phyloP scores from a whole-genome alignment of 176 grass and related monocot species.

The Tuctoria greenei region DNA sequence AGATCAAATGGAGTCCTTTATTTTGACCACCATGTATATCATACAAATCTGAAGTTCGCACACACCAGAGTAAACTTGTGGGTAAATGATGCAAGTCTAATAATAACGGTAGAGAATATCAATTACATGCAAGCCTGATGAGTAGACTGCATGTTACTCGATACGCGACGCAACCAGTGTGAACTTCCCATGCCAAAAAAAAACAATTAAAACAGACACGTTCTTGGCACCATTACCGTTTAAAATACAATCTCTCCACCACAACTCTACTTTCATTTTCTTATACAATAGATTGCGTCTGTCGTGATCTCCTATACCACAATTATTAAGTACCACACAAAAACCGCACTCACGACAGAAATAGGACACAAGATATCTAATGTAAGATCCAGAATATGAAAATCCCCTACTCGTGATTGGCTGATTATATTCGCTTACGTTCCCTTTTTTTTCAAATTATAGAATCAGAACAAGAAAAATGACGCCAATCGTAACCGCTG shows the following conservation, averaged over 20 bases:
- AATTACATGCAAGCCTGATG: not conserved
- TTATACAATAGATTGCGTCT: not conserved
- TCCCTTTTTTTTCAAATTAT: not conserved
- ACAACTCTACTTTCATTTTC: not conserved
- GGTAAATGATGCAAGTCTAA: constrained; percentile 8
- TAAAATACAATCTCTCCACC: not conserved
- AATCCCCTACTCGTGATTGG: not conserved
- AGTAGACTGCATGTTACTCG: not conserved
- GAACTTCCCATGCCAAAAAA: not conserved
- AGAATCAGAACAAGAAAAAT: not conserved
- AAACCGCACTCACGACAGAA: no score
- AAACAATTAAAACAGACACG: constrained; percentile 1
- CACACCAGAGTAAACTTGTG: constrained; percentile 12
- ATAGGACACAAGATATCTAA: not conserved
- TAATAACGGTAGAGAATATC: not conserved
- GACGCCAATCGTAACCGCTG: not conserved
- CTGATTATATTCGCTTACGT: not conserved
- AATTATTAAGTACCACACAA: not conserved
- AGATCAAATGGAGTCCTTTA: not conserved
- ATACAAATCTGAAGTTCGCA: not conserved
- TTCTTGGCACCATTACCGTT: not conserved
- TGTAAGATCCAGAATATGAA: not conserved
- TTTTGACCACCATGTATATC: not conserved
- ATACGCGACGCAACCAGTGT: not conserved
- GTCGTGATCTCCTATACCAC: not conserved